Conservation (phyloP, 2,329 filamentous ascomycete species). For the Akanthomyces uredinophilus region DNA sequence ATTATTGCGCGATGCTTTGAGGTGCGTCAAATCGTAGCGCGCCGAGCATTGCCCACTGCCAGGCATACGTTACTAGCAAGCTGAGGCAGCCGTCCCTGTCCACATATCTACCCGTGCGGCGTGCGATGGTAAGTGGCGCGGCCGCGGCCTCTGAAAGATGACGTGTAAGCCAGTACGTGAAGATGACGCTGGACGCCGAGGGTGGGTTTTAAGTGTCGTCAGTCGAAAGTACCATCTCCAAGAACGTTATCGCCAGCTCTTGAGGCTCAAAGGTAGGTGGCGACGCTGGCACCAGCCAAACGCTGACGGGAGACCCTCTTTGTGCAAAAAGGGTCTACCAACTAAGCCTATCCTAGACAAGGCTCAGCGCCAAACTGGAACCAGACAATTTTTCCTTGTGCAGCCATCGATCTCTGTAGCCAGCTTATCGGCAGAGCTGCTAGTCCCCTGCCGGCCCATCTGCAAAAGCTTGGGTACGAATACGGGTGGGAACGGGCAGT, state of each 20-base stretch:
- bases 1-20: not conserved
- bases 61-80: no score
- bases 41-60: no score
- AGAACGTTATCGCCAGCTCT: not conserved
- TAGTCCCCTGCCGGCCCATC: not conserved
- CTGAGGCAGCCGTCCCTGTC: not conserved
- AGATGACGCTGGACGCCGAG: no score
- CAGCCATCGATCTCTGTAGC: conserved; percentile 8
- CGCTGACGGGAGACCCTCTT: not conserved
- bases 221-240: not conserved
- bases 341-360: conserved; percentile 9
- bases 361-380: not conserved
- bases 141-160: not conserved
- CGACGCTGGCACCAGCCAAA: not conserved
- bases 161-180: not conserved
- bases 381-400: not conserved
- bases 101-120: not conserved
- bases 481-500: conserved; percentile 3
- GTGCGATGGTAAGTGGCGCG: not conserved
- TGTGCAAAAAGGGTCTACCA: conserved; percentile 1
- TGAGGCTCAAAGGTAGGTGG: not conserved
- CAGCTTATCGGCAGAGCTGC: conserved; percentile 4
- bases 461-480: conserved; percentile 9
- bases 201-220: no score
- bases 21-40: no score